Conservation (phyloP, 164 flowering plant species). For the Euptelea pleiosperma region DNA sequence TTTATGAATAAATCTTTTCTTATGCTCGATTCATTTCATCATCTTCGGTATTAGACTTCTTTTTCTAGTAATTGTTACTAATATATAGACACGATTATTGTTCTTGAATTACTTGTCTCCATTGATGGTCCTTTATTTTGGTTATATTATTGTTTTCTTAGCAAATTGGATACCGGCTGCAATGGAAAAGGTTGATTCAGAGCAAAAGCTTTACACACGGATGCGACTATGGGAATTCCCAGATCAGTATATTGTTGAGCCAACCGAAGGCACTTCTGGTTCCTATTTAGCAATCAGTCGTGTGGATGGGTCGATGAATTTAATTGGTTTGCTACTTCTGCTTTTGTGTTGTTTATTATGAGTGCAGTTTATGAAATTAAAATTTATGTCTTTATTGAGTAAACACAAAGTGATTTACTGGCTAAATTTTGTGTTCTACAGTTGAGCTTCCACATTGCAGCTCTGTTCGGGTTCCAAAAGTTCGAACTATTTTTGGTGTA, state of each 20-base stretch:
- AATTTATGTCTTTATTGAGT: background rate
- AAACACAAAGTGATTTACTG: background rate
- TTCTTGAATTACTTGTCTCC: background rate
- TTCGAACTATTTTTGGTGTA: conserved; percentile 70
- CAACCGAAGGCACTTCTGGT: conserved; percentile 71
- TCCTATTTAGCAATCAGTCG: conserved; percentile 65
- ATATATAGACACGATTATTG: background rate
- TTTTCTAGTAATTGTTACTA: background rate
- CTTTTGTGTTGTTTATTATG: background rate
- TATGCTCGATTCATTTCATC: background rate
- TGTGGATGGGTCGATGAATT: conserved; percentile 68
- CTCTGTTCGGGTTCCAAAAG: conserved; percentile 69
- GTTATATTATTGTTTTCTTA: background rate
- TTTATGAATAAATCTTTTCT: background rate
- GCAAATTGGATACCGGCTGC: conserved; percentile 22
- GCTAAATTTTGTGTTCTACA: conserved; percentile 18
- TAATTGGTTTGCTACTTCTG: conserved; percentile 48
- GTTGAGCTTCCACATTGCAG: conserved; percentile 58
- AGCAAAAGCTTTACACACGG: conserved; percentile 54
- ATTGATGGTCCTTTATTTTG: background rate
- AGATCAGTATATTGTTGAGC: conserved; percentile 85
- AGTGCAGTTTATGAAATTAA: background rate
- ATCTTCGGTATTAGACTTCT: background rate
- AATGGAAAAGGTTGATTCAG: conserved; percentile 66
- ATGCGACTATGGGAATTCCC: conserved; percentile 95